A percentile compares a stretch with the other conserved stretches of the same genome.
These are phyloP conservation scores for Zoysia pacifica DNA, from an alignment of 176 grass and related monocot species.

Conservation along the genomic window DNA sequence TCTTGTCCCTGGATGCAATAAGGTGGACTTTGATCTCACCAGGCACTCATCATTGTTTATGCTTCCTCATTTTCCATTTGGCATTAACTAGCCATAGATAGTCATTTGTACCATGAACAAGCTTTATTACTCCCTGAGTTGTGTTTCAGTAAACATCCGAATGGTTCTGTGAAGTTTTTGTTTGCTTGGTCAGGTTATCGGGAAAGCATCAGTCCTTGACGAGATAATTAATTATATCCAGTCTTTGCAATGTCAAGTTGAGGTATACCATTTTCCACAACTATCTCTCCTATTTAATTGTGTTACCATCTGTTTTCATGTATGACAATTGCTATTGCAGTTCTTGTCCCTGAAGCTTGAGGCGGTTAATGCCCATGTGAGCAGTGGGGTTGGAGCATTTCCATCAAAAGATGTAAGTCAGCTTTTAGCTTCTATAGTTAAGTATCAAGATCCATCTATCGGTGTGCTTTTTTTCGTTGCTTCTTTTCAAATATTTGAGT, in stretches of 20 bases:
- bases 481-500: neutral
- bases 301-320: slow-evolving; percentile 8
- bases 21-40: slow-evolving; percentile 58
- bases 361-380: slow-evolving; percentile 72
- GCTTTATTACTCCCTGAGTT: neutral
- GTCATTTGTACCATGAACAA: slow-evolving; percentile 18
- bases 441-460: neutral
- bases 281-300: neutral
- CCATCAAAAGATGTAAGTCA: slow-evolving; percentile 89
- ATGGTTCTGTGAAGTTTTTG: slow-evolving; percentile 3
- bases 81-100: neutral
- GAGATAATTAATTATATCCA: slow-evolving; percentile 99
- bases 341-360: slow-evolving; percentile 99
- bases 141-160: slow-evolving; percentile 32
- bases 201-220: slow-evolving; percentile 91
- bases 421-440: slow-evolving; percentile 16
- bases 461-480: neutral
- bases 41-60: neutral
- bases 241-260: slow-evolving; percentile 86
- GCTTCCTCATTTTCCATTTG: neutral
- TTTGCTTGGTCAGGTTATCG: slow-evolving; percentile 72
- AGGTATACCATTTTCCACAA: slow-evolving; percentile 54
- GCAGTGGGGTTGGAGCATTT: slow-evolving; percentile 58
- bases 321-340: slow-evolving; percentile 45
- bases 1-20: slow-evolving; percentile 95